Evolutionary conservation across 805 yeast species (phyloP).

Genomic region (Ogataea degrootiae): DNA sequence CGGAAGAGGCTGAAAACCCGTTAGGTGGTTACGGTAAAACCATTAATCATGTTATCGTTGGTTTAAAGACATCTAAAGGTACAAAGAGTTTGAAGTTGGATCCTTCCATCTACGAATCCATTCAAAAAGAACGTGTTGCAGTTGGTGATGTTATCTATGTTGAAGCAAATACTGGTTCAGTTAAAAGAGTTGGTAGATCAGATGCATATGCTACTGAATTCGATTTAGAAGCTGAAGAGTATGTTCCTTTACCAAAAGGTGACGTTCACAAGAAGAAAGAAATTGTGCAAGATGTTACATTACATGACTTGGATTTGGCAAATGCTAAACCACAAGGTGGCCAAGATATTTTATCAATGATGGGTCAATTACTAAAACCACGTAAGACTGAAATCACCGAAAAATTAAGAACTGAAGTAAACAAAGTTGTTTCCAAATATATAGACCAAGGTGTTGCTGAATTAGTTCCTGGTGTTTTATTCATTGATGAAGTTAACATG

Average conservation of each 20-base stretch:
- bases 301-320: constrained; percentile 96
- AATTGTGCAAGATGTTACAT: constrained; percentile 95
- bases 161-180: constrained; percentile 93
- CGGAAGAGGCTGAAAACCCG: constrained; percentile 85
- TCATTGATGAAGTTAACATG: constrained; percentile 98
- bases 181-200: constrained; percentile 91
- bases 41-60: constrained; percentile 80
- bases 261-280: constrained; percentile 94
- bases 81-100: constrained; percentile 97
- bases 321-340: constrained; percentile 98
- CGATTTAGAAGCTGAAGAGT: constrained; percentile 97
- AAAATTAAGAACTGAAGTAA: constrained; percentile 94
- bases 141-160: constrained; percentile 97
- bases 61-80: constrained; percentile 93
- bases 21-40: constrained; percentile 77
- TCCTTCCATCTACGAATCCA: constrained; percentile 96
- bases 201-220: constrained; percentile 95
- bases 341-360: constrained; percentile 93
- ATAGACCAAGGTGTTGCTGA: constrained; percentile 98
- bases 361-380: constrained; percentile 95
- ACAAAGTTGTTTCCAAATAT: constrained; percentile 96
- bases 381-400: constrained; percentile 94
- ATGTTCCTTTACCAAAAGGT: constrained; percentile 98
- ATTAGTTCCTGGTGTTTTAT: constrained; percentile 94
- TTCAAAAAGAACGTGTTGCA: constrained; percentile 89